These are phyloP conservation scores for Datura wrightii DNA, from an alignment of 257 asterid genomes.

Conservation along the genomic window DNA sequence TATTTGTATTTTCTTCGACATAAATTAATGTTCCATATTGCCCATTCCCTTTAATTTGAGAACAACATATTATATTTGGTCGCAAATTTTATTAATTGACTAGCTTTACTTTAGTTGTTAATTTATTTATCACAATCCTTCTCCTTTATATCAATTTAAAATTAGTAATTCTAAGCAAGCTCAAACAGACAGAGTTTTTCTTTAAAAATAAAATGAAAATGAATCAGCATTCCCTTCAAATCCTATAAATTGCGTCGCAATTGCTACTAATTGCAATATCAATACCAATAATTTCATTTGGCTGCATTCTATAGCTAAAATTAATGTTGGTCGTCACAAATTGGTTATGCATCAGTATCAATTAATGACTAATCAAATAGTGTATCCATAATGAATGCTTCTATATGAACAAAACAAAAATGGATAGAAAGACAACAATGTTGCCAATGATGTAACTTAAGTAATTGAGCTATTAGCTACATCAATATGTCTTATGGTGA, in stretches of 20 bases:
- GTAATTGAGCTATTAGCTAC: background rate
- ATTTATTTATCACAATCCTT: no score
- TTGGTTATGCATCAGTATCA: background rate
- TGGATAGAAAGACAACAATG: background rate
- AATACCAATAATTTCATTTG: no score
- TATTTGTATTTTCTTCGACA: background rate
- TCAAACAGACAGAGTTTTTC: no score
- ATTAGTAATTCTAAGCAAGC: no score
- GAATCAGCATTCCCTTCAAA: no score
- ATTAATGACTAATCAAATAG: background rate
- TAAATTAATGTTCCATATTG: background rate
- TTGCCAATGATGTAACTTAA: background rate
- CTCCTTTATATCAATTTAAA: no score
- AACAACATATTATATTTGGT: background rate
- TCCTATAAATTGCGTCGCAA: no score
- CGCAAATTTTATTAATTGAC: background rate
- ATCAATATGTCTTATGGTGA: background rate
- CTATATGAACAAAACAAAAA: background rate
- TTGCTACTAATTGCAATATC: no score
- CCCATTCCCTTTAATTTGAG: background rate
- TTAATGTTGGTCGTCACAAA: background rate
- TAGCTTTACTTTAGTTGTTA: no score
- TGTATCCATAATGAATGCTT: background rate
- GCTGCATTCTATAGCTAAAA: background rate
- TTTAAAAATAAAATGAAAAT: no score